A percentile compares a stretch with the other conserved stretches of the same genome.
These are phyloP conservation scores for Themeda triandra DNA, from an alignment of 176 grass and related monocot genomes.

Conservation along the genomic window DNA sequence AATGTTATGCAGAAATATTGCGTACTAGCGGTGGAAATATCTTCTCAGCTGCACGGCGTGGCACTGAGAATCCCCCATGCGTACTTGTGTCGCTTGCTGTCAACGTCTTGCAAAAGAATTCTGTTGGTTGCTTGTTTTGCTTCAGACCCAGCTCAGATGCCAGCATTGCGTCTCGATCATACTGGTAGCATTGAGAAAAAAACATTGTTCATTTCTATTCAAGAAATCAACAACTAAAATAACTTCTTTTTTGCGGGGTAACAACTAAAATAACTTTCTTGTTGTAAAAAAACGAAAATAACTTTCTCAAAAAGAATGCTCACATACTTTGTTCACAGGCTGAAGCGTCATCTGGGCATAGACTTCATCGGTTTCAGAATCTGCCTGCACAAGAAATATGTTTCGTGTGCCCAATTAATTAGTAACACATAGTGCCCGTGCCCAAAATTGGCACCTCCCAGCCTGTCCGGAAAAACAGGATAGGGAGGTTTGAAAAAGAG, in stretches of 20 bases:
- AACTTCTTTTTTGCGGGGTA: too few relatives aligned
- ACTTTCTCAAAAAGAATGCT: neutral
- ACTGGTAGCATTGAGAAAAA: slow-evolving; percentile 37
- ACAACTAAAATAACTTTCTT: neutral
- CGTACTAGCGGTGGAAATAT: slow-evolving; percentile 98
- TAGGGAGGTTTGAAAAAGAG: neutral
- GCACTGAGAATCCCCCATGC: slow-evolving; percentile 96
- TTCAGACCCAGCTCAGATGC: slow-evolving; percentile 93
- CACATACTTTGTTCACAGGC: slow-evolving; percentile 88
- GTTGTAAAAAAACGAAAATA: too few relatives aligned
- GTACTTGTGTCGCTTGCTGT: slow-evolving; percentile 96
- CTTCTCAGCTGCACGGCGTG: slow-evolving; percentile 93
- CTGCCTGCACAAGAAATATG: slow-evolving; percentile 59
- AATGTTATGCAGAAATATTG: slow-evolving; percentile 20
- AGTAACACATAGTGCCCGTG: neutral
- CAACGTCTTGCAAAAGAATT: slow-evolving; percentile 97
- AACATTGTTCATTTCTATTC: slow-evolving; percentile 10
- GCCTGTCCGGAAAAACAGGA: neutral
- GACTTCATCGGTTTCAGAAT: slow-evolving; percentile 96
- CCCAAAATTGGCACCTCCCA: neutral
- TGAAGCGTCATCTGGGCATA: slow-evolving; percentile 99
- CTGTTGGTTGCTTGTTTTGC: slow-evolving; percentile 92
- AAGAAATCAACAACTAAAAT: neutral
- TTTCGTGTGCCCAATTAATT: neutral
- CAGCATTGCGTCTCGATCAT: slow-evolving; percentile 94